These are phyloP conservation scores for Barnettozyma botsteinii DNA, from an alignment of 805 yeast species.

Conservation along the genomic window DNA sequence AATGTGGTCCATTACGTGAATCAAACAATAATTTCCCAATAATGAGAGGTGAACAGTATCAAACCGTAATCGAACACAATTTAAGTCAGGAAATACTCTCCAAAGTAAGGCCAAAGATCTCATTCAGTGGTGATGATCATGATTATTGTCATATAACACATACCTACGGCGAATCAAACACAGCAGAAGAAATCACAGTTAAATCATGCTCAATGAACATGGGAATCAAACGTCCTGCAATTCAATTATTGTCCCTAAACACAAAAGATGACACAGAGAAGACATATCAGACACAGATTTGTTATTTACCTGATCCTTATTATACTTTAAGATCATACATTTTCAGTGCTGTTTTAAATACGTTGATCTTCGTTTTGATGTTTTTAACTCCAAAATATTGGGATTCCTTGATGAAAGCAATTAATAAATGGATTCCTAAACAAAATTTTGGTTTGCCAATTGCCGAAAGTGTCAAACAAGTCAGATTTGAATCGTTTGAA, in stretches of 20 bases:
- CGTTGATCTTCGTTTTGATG: slow-evolving; percentile 18
- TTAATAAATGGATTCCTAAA: background rate
- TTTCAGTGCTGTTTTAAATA: slow-evolving; percentile 19
- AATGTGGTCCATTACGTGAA: slow-evolving; percentile 79
- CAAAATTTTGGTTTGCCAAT: slow-evolving; percentile 16
- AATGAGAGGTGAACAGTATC: slow-evolving; percentile 76
- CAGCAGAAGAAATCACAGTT: slow-evolving; percentile 73
- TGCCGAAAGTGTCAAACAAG: slow-evolving; percentile 12
- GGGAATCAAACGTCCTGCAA: slow-evolving; percentile 82
- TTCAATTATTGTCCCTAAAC: slow-evolving; percentile 69
- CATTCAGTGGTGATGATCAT: slow-evolving; percentile 95
- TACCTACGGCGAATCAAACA: slow-evolving; percentile 22
- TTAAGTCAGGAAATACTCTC: slow-evolving; percentile 54
- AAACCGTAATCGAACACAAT: slow-evolving; percentile 71
- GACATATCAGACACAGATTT: slow-evolving; percentile 41
- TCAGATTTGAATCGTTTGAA: background rate
- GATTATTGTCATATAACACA: slow-evolving; percentile 85
- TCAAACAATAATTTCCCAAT: slow-evolving; percentile 60
- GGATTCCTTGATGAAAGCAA: slow-evolving; percentile 14
- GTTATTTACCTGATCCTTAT: slow-evolving; percentile 54
- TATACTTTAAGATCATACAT: slow-evolving; percentile 34
- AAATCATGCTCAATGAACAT: slow-evolving; percentile 90
- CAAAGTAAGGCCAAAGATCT: slow-evolving; percentile 55
- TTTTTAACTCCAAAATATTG: slow-evolving; percentile 27
- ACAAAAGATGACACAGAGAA: slow-evolving; percentile 21